phyloP scores from a whole-genome alignment of 1,284 basidiomycete species.

The Ganoderma lingzhi region DNA sequence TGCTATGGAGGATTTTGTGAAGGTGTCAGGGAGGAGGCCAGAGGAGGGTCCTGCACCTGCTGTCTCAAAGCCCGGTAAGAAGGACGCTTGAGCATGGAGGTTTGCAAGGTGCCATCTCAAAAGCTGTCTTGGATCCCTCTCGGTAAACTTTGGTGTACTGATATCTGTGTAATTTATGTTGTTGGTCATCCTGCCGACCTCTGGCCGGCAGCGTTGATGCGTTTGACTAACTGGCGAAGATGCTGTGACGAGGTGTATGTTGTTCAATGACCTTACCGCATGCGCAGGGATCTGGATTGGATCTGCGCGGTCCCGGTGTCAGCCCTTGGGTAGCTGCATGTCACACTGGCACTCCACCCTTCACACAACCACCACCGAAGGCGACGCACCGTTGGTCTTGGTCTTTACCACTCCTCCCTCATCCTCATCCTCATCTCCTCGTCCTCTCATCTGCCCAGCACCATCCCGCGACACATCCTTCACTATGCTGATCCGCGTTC shows the following conservation, averaged over 20 bases:
- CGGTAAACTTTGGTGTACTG: slow-evolving; percentile 10
- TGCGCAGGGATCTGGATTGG: not conserved
- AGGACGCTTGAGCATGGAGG: slow-evolving; percentile 14
- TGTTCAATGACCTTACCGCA: too few relatives aligned
- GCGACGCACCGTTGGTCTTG: not conserved
- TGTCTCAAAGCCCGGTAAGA: slow-evolving; percentile 5
- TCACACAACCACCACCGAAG: not conserved
- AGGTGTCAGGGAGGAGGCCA: slow-evolving; percentile 53
- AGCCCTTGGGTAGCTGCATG: not conserved
- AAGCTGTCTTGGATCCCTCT: not conserved
- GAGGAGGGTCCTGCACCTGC: slow-evolving; percentile 47
- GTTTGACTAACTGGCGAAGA: not conserved
- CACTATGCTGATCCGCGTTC: slow-evolving; percentile 28
- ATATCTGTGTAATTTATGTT: slow-evolving; percentile 29
- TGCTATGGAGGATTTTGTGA: slow-evolving; percentile 54
- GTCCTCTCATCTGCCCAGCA: not conserved
- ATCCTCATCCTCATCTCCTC: not conserved
- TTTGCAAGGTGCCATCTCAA: not conserved
- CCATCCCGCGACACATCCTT: slow-evolving; percentile 24
- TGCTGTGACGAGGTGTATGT: not conserved
- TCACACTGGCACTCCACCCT: not conserved
- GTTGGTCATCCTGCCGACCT: not conserved
- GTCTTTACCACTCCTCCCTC: not conserved
- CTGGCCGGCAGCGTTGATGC: not conserved
- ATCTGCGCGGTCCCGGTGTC: not conserved